Evolutionary conservation across 2,329 filamentous ascomycete genomes (phyloP).

Genomic region (Lecanicillium sp.): DNA sequence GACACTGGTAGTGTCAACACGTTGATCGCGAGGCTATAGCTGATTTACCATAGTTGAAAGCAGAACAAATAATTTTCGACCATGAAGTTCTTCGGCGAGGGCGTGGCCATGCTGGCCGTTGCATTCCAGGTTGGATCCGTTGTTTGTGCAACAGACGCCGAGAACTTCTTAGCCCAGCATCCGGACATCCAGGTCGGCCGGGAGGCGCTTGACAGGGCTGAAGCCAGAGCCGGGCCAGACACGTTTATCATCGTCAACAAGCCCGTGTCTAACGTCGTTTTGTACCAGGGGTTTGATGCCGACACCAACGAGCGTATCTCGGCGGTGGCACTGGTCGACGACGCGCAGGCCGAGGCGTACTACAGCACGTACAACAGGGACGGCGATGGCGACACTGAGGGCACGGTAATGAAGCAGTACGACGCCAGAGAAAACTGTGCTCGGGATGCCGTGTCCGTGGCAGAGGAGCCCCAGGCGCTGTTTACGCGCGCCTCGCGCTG

Average conservation of each 20-base stretch:
- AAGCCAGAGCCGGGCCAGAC: not conserved
- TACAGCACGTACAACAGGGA: constrained; percentile 1
- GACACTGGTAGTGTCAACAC: not conserved
- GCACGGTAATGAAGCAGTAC: not conserved
- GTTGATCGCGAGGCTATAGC: not conserved
- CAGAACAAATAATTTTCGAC: not conserved
- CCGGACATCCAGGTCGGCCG: constrained; percentile 1
- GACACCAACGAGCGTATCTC: not conserved
- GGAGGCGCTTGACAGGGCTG: not conserved
- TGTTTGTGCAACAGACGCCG: not conserved
- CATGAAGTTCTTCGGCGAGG: not conserved
- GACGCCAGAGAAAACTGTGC: not conserved
- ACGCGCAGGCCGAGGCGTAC: not conserved
- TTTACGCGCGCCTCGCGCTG: constrained; percentile 14
- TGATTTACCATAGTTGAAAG: not conserved
- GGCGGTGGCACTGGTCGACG: not conserved
- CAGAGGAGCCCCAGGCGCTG: not conserved
- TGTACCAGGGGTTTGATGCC: constrained; percentile 2
- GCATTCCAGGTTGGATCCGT: not conserved
- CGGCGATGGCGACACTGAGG: not conserved
- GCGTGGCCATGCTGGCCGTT: not conserved
- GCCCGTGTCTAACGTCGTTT: not conserved
- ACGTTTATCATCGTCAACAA: constrained; percentile 4
- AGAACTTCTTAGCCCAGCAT: not conserved
- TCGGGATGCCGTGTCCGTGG: not conserved